Evolutionary conservation across 2,329 filamentous ascomycete species (phyloP), one percentile per base, ranked within the genome.

Genomic region (Fusarium tanahbumbuense): DNA sequence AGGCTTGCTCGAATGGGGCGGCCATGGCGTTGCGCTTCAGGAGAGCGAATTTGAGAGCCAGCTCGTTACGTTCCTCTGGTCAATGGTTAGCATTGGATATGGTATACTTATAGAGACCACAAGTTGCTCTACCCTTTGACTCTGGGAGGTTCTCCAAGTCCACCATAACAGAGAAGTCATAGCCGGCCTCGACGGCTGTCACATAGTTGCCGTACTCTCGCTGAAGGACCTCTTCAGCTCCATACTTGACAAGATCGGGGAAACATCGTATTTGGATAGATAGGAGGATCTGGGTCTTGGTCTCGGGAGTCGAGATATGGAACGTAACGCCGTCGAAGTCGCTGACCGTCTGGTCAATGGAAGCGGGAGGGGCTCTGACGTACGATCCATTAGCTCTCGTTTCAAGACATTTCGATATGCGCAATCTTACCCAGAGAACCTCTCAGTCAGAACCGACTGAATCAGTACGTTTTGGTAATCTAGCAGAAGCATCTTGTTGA

Each of bases 381-480:
- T 71, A 76, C 78, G 78, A 81, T 81, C 68, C 77, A 81, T 82
- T 69, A 82, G 82, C 78, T 76, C 76, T 41, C 45, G 56, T 48
- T 55, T 56, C 20, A 16, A 70, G 60, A 68, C 64, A 56, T 52
- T 55, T 8, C 11, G 27, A 44, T 11, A 58, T 61, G 47, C 28
- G 41, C 50, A 54, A 55, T 70, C 83, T 77, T 86, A 95, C 93
- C 92, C 92, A 58, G 92, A 93, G 85, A 99, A 97, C 77, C 96
- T 89, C 85, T 99, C 97, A 75, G 91, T 97, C 73, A 99, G 89
- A 74, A 99, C 90, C 76, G 94, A 95, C 85, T 98, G 94, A 76
- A 99, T 97, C 79, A 99, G 88, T 54, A 97, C 93, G 83, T 99
- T 99, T 81, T 99, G 96, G 78, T 99, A 99, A 84, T 99, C 97